phyloP scores from a whole-genome alignment of 2,329 filamentous ascomycete genomes.

The Exophiala aquamarina region DNA sequence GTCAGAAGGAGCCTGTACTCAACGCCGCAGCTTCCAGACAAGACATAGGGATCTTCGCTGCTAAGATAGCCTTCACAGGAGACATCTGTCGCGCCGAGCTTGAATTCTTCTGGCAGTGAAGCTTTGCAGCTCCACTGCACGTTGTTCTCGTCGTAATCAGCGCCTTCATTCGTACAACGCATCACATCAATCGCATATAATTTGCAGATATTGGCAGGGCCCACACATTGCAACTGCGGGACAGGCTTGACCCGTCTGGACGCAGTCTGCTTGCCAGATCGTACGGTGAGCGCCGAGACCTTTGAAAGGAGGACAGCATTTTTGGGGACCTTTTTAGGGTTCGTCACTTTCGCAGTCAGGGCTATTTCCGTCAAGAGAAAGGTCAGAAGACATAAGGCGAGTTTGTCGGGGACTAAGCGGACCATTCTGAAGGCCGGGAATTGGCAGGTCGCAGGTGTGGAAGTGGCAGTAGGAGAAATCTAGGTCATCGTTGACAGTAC shows the following conservation, averaged over 20 bases:
- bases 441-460: no score
- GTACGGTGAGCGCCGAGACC: constrained; percentile 77
- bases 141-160: constrained; percentile 75
- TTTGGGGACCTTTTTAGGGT: constrained; percentile 38
- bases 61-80: constrained; percentile 84
- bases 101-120: constrained; percentile 61
- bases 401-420: no score
- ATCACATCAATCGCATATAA: constrained; percentile 77
- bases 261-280: constrained; percentile 65
- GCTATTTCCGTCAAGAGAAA: constrained; percentile 12
- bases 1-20: constrained; percentile 83
- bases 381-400: constrained; percentile 11
- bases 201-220: constrained; percentile 62
- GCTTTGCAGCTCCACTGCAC: constrained; percentile 90
- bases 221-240: constrained; percentile 78
- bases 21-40: constrained; percentile 89
- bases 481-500: no score
- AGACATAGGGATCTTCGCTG: constrained; percentile 77
- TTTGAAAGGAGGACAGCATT: constrained; percentile 60
- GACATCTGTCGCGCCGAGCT: constrained; percentile 83
- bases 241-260: constrained; percentile 74
- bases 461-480: no score
- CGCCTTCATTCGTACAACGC: constrained; percentile 85
- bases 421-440: no score
- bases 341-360: constrained; percentile 26